phyloP scores from a whole-genome alignment of 2,329 filamentous ascomycete genomes.

The Botryotinia calthae region DNA sequence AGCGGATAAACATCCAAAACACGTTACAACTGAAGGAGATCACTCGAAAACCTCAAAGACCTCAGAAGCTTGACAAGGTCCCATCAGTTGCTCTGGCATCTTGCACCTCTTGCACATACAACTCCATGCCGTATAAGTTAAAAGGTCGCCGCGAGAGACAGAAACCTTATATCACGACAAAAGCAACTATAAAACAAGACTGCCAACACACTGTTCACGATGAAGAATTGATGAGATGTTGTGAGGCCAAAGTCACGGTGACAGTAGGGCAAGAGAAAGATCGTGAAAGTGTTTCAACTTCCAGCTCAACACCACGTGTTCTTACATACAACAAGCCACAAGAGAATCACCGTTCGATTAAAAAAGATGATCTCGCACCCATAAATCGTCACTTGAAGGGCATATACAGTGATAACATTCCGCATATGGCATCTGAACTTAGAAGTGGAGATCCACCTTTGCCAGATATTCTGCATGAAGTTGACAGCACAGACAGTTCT shows the following conservation, averaged over 20 bases:
- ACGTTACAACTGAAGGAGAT: background rate
- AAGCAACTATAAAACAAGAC: background rate
- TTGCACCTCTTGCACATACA: background rate
- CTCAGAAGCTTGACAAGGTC: background rate
- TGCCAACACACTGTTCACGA: background rate
- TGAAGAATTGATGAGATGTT: background rate
- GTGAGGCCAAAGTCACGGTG: fast-evolving
- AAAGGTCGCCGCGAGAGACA: background rate
- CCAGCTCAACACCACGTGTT: background rate
- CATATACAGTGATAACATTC: background rate
- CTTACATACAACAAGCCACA: background rate
- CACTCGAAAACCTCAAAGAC: background rate
- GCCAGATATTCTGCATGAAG: background rate
- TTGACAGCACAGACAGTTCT: background rate
- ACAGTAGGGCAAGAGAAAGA: background rate
- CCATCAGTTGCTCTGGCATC: background rate
- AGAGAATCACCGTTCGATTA: background rate
- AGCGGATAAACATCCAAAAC: background rate
- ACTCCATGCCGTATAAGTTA: too few species aligned
- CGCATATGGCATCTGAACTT: background rate
- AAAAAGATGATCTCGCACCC: background rate
- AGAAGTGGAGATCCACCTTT: background rate
- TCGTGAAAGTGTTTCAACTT: background rate
- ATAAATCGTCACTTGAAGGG: too few species aligned
- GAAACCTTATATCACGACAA: background rate